Percentiles rank a stretch among this genome's conserved stretches.
phyloP scores from a whole-genome alignment of 306 rosid genomes.

The Inga laurina region DNA sequence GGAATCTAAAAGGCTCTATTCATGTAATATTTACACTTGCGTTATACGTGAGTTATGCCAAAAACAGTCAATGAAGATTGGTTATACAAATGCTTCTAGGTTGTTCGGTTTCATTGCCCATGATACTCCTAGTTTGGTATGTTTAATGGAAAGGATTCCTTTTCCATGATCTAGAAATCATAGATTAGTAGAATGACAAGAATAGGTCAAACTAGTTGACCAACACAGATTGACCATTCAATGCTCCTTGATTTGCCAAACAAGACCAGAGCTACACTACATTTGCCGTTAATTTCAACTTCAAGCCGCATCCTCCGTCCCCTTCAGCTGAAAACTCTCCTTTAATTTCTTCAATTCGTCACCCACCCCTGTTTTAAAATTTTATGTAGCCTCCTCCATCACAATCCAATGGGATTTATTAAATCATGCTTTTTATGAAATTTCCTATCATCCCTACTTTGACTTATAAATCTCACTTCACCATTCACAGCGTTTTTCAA shows the following conservation, averaged over 20 bases:
- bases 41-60: background rate
- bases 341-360: background rate
- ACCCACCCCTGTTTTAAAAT: background rate
- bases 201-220: background rate
- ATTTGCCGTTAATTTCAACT: background rate
- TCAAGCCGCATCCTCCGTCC: background rate
- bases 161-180: background rate
- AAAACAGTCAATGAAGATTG: background rate
- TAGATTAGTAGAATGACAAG: background rate
- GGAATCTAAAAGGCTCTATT: background rate
- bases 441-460: slow-evolving; percentile 23
- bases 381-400: background rate
- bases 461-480: background rate
- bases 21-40: background rate
- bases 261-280: background rate
- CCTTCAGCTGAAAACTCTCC: background rate
- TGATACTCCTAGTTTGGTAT: background rate
- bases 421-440: slow-evolving; percentile 3
- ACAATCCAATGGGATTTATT: background rate
- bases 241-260: background rate
- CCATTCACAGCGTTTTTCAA: slow-evolving; percentile 19
- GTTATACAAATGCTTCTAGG: background rate
- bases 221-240: background rate
- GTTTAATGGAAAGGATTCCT: background rate
- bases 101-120: background rate